Base-by-base conservation (phyloP, 1,284 basidiomycete species). In the Volvariella volvacea region DNA sequence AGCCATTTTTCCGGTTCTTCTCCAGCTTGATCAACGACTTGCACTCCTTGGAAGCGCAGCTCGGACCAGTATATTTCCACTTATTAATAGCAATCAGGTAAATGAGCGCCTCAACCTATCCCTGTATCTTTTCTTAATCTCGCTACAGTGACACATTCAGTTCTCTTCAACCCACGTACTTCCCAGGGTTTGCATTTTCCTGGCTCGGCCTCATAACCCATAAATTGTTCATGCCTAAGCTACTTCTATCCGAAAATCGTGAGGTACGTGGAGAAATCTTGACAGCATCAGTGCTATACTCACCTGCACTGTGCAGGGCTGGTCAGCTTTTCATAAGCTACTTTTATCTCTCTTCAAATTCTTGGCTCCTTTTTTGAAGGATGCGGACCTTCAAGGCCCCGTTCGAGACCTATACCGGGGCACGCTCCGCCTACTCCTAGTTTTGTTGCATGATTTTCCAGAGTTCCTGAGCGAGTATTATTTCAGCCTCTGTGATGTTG, bases 1-100 rank as follows among this genome's bases (percentile, higher is more conserved):
- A 97, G 65, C 95, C 96, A 1, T 99, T 98, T 76, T 95, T 95
- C 71, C 81, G 96, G 47, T 95, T 99, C 71, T 99, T 99, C 71
- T 98, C 93, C 12, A 96, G 91, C 62, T 76, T 99, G 51, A 73
- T 99, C 58, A 93, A 90, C 55, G 96, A 99, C 61, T 67, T 99
- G 37, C 83, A 92, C 52, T 66, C 80, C 14, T 84, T 97, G 52
- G 92, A 96, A 64, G 70, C 75, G 16, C 83, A 83, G 56, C 74
- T 98, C 10, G 91, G 89, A 2, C 70, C 82, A 9, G 91, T 91
- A 0, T 98, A 98, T 62, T 83, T 89, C 69, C 91, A 90, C 53
- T 69, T 97, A 53, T 70, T 99, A 54, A 75, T 93, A 48, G 88
- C 92, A 4, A 85, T 96, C 51, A 86, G 90, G 89, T 89, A 28